Evolutionary conservation across 768 basidiomycete species (phyloP), one percentile per base, ranked within the genome.

Genomic region (Pisolithus sp.): DNA sequence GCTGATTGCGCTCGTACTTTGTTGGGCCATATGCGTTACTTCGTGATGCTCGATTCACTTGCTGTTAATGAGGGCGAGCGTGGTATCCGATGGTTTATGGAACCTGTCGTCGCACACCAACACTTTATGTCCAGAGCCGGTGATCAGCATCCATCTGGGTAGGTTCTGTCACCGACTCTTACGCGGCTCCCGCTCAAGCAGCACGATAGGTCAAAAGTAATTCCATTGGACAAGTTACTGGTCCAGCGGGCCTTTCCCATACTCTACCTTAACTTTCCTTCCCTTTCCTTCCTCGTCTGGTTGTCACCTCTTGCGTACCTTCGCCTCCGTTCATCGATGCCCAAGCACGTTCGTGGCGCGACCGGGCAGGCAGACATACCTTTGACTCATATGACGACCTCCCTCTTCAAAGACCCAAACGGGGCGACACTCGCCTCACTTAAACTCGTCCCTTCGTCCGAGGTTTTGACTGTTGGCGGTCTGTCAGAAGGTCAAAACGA

Each of bases 51-150:
- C 10, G 89, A 92, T 59, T 73, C 73, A 18, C 68, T 91, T 15
- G 88, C 89, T 0, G 50, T 51, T 12, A 70, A 73, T 12, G 71
- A 76, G 50, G 79, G 79, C 52, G 79, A 81, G 24, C 77, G 76
- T 36, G 86, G 87, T 1, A 74, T 85, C 38, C 74, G 80, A 49
- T 91, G 89, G 89, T 90, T 91, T 62, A 79, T 74, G 49, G 83
- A 83, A 37, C 61, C 65, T 5, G 49, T 55, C 31, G 56, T 5
- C 15, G 55, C 57, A 41, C 53, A 56, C 24, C 67, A 54, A 53
- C 51, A 59, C 52, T 59, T 57, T 18, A 15, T 34, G 53, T 40
- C 53, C 21, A 51, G 6, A 3, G 13, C 17, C 15, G 15, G 49
- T 49, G 41, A 57, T 26, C 54, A 67, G 50, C 58, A 56, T 41